Evolutionary conservation across 208 protist genomes (phyloP).

Genomic region (Leptomonas seymouri): DNA sequence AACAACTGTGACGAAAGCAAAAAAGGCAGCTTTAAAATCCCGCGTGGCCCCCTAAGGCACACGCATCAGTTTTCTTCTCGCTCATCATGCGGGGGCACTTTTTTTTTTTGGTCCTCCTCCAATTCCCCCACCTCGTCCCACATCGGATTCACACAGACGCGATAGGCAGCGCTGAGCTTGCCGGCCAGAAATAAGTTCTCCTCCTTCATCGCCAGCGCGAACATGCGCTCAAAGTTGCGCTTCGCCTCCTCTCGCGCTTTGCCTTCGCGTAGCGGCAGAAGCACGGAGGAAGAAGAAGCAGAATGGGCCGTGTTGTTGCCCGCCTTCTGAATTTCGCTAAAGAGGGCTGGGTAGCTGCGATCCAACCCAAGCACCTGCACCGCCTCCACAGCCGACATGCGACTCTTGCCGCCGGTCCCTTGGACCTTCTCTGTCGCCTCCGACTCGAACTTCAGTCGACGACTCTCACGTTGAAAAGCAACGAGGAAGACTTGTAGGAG

Average conservation of each 20-base stretch:
- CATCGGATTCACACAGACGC: conserved; percentile 65
- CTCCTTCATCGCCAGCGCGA: conserved; percentile 51
- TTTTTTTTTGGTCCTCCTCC: conserved; percentile 2
- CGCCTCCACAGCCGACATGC: conserved; percentile 68
- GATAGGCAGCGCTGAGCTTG: conserved; percentile 83
- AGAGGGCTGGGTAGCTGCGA: conserved; percentile 25
- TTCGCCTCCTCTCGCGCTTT: conserved; percentile 43
- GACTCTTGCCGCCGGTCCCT: conserved; percentile 2
- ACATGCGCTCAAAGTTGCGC: conserved; percentile 70
- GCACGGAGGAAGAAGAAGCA: conserved; percentile 1
- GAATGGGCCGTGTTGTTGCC: not conserved
- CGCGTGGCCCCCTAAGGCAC: not conserved
- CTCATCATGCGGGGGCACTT: not conserved
- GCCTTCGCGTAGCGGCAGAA: conserved; percentile 37
- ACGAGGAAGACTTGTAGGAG: conserved; percentile 56
- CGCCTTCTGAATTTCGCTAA: conserved; percentile 17
- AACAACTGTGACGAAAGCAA: not conserved
- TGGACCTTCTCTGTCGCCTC: conserved; percentile 1
- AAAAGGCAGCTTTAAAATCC: not conserved
- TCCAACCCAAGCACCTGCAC: conserved; percentile 76
- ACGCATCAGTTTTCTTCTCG: not conserved
- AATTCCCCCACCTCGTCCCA: conserved; percentile 49
- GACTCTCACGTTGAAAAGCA: conserved; percentile 56
- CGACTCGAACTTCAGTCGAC: conserved; percentile 38
- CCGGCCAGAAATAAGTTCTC: conserved; percentile 77